Base-by-base conservation (phyloP, 176 grass and related monocot species). In the Puccinellia tenuiflora region DNA sequence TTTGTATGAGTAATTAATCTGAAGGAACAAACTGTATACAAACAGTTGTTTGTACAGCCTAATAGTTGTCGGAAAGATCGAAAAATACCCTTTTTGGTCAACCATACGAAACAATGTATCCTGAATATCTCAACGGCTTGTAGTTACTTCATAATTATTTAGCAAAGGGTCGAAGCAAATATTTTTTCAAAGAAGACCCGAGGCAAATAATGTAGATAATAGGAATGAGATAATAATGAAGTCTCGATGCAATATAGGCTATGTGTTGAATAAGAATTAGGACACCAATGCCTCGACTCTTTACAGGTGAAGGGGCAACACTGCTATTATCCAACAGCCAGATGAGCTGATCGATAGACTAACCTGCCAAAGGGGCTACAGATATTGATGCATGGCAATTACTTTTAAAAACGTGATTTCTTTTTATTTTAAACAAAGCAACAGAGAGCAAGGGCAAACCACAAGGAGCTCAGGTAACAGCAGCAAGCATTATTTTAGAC, bases 401-500 rank as follows among this genome's bases (percentile, higher is more conserved):
- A 72, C 6, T 42, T 55, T 63, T 54, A n/a, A 11, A 67, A 47
- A 50, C 50, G 34, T 50, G 59, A 28, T 68, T 73, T 57, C 66
- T 7, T 68, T 83, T 53, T 47, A 25, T 12, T 61, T 68, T 39
- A 22, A 68, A 39, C 34, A 68, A 68, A 68, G 9, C 17, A 11
- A 68, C 34, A 68, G 76, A 45, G 30, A 75, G 29, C 31, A 79
- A 77, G 55, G 21, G 80, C n/a, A n/a, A n/a, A n/a, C n/a, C n/a
- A n/a, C n/a, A n/a, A n/a, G n/a, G n/a, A n/a, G n/a, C n/a, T n/a
- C 84, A 62, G 96, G 92, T 24, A 90, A 88, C 88, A 98, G 90
- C 24, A 98, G 80, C 85, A 98, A 93, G 70, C 92, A 98, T 84
- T 98, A 91, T 79, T 98, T 98, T 79, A 98, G 91, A 84, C 96